Evolutionary conservation across 2,329 filamentous ascomycete species (phyloP).

Genomic region (Verticillium nonalfalfae): DNA sequence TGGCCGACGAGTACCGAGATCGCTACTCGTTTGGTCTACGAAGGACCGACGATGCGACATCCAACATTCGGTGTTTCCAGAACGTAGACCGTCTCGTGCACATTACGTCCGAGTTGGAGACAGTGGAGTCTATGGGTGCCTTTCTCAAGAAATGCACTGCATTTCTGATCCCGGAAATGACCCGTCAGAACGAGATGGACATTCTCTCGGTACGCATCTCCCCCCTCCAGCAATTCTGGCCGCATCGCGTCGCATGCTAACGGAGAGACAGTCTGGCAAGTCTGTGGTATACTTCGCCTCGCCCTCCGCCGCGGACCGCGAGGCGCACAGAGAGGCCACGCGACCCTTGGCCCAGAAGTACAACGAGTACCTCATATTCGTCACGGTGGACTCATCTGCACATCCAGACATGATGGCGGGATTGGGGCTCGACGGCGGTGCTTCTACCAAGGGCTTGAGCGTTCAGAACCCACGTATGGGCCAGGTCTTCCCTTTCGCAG

Average conservation of each 20-base stretch:
- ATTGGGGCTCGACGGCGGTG: slow-evolving; percentile 26
- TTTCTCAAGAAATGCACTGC: slow-evolving; percentile 30
- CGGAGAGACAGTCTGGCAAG: slow-evolving; percentile 23
- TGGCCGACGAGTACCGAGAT: slow-evolving; percentile 30
- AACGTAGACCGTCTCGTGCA: slow-evolving; percentile 28
- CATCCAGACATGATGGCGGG: slow-evolving; percentile 35
- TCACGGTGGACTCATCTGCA: slow-evolving; percentile 37
- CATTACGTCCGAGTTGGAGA: slow-evolving; percentile 21
- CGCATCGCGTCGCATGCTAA: not conserved
- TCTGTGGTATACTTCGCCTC: slow-evolving; percentile 28
- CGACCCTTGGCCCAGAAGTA: slow-evolving; percentile 35
- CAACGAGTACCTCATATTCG: slow-evolving; percentile 39
- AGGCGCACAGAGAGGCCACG: slow-evolving; percentile 30
- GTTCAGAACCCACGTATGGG: slow-evolving; percentile 38
- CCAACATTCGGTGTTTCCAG: slow-evolving; percentile 28
- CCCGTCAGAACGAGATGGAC: slow-evolving; percentile 35
- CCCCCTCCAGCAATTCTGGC: not conserved
- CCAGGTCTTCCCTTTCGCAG: slow-evolving; percentile 29
- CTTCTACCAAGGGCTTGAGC: slow-evolving; percentile 23
- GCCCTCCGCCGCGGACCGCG: slow-evolving; percentile 18
- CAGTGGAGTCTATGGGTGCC: slow-evolving; percentile 16
- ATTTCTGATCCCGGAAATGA: slow-evolving; percentile 36
- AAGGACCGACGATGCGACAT: slow-evolving; percentile 11
- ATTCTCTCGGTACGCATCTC: slow-evolving; percentile 7
- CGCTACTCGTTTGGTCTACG: slow-evolving; percentile 33